Conservation (phyloP, 768 basidiomycete genomes). For the Suillus subaureus region DNA sequence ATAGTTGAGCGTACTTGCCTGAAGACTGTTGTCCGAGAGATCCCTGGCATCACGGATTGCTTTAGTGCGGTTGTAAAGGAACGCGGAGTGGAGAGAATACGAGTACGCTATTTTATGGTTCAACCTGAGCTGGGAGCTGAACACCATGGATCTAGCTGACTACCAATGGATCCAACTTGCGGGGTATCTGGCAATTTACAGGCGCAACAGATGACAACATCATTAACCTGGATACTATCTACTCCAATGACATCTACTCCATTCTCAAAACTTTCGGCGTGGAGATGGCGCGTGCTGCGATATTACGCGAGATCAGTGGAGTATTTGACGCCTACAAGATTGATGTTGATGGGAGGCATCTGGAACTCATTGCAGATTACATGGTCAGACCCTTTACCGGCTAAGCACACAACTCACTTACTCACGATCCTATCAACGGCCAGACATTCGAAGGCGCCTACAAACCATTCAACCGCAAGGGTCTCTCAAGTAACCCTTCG, state of each 20-base stretch:
- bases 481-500: slow-evolving; percentile 91
- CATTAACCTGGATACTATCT: slow-evolving; percentile 78
- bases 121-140: slow-evolving; percentile 1
- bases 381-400: slow-evolving; percentile 66
- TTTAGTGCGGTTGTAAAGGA: slow-evolving; percentile 64
- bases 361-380: slow-evolving; percentile 97
- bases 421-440: not conserved
- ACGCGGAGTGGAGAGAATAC: slow-evolving; percentile 49
- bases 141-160: slow-evolving; percentile 53
- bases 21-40: slow-evolving; percentile 85
- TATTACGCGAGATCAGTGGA: slow-evolving; percentile 86
- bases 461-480: slow-evolving; percentile 97
- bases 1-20: slow-evolving; percentile 88
- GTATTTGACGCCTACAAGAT: slow-evolving; percentile 97
- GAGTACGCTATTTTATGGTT: slow-evolving; percentile 36
- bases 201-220: slow-evolving; percentile 53
- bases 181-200: slow-evolving; percentile 83
- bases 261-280: slow-evolving; percentile 93
- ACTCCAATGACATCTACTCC: slow-evolving; percentile 95
- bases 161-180: slow-evolving; percentile 93
- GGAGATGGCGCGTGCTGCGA: slow-evolving; percentile 91
- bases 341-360: slow-evolving; percentile 89
- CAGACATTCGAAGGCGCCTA: slow-evolving; percentile 98
- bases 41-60: slow-evolving; percentile 86
- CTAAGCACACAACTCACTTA: slow-evolving; percentile 3